These are phyloP conservation scores for Exophiala oligosperma DNA, from an alignment of 2,329 filamentous ascomycete species.

Conservation along the genomic window DNA sequence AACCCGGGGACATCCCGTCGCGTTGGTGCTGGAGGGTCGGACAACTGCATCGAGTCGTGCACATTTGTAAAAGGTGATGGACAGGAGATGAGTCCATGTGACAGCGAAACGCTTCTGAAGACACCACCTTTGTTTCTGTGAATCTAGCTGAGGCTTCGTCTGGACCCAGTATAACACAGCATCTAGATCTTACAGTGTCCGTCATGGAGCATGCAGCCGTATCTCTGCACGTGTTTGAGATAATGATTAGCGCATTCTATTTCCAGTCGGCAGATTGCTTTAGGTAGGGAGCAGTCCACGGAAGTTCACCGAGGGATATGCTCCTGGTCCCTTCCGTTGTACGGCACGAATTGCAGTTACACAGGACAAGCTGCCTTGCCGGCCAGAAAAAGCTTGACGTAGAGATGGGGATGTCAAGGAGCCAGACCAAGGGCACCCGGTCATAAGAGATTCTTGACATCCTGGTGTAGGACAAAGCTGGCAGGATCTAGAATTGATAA, in stretches of 20 bases:
- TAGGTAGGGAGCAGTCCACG: background rate
- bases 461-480: background rate
- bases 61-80: constrained; percentile 17
- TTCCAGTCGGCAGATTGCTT: background rate
- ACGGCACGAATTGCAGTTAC: background rate
- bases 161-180: constrained; percentile 2
- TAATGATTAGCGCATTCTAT: constrained; percentile 3
- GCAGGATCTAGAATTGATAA: background rate
- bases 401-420: background rate
- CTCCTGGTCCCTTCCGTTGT: background rate
- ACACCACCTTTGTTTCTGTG: background rate
- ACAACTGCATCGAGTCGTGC: constrained; percentile 22
- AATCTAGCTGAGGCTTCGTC: constrained; percentile 3
- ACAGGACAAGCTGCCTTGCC: background rate
- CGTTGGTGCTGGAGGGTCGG: constrained; percentile 19
- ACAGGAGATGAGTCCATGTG: constrained; percentile 2
- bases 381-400: background rate
- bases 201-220: background rate
- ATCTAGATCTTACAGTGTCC: background rate
- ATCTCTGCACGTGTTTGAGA: constrained; percentile 1
- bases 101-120: background rate
- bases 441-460: background rate
- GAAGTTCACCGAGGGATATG: background rate
- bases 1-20: constrained; percentile 19
- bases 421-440: background rate